Conservation (phyloP, 176 grass and related monocot genomes). For the Rhynchospora breviuscula region DNA sequence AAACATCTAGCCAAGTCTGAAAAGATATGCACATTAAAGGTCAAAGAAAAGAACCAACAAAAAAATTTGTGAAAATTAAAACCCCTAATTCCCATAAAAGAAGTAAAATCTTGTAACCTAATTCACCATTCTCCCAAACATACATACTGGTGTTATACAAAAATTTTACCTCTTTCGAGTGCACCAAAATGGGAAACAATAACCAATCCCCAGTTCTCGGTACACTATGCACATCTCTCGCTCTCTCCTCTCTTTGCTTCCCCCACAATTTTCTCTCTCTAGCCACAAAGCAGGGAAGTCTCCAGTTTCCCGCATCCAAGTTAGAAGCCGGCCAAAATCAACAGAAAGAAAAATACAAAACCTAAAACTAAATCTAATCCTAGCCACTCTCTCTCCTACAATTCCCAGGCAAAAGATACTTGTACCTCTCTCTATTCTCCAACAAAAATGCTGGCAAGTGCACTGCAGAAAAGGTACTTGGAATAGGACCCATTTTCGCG, state of each 20-base stretch:
- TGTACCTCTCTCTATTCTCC: slow-evolving; percentile 55
- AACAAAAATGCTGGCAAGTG: slow-evolving; percentile 68
- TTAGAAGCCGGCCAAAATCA: slow-evolving; percentile 29
- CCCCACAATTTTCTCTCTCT: background rate
- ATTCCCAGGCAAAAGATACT: slow-evolving; percentile 72
- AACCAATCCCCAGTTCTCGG: background rate
- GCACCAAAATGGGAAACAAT: slow-evolving; percentile 15
- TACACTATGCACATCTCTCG: slow-evolving; percentile 13
- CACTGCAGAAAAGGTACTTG: slow-evolving; percentile 70
- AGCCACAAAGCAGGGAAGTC: background rate
- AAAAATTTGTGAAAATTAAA: background rate
- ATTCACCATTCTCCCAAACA: slow-evolving; percentile 5
- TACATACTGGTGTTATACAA: slow-evolving; percentile 21
- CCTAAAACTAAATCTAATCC: background rate
- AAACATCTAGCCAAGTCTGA: background rate
- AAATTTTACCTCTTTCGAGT: slow-evolving; percentile 14
- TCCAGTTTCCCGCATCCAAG: background rate
- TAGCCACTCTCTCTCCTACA: slow-evolving; percentile 71
- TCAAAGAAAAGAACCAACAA: background rate
- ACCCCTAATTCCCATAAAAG: slow-evolving; percentile 4
- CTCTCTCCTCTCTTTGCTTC: background rate
- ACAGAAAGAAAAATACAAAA: slow-evolving; percentile 11
- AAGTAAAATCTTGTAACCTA: slow-evolving; percentile 26
- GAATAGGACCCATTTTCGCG: slow-evolving; percentile 66
- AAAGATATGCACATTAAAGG: slow-evolving; percentile 20